Conservation (phyloP, 2,329 filamentous ascomycete species). For the Fusarium algeriense region DNA sequence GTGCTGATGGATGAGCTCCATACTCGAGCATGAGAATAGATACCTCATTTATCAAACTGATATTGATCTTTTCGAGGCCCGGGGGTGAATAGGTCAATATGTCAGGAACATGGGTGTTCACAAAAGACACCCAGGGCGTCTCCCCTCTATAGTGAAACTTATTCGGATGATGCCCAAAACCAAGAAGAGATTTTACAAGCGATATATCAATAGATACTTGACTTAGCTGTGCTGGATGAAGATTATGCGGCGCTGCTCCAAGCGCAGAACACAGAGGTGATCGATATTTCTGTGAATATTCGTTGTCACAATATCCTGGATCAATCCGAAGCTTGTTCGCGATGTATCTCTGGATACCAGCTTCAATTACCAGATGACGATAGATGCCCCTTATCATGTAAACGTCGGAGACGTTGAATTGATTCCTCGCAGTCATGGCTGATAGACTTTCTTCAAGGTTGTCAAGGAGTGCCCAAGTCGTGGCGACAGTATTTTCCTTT, state of each 20-base stretch:
- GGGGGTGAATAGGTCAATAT: not conserved
- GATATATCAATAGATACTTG: not conserved
- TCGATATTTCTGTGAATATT: not conserved
- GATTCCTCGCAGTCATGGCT: not conserved
- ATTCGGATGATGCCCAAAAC: not conserved
- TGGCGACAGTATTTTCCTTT: not conserved
- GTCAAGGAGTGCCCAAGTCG: not conserved
- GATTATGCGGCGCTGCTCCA: not conserved
- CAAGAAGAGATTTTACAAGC: slow-evolving; percentile 2
- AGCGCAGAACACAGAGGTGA: slow-evolving; percentile 3
- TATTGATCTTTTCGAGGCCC: too few relatives aligned
- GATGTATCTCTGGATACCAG: not conserved
- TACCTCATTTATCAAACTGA: not conserved
- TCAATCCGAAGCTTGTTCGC: not conserved
- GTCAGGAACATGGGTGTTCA: not conserved
- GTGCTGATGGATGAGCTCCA: not conserved
- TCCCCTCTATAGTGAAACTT: not conserved
- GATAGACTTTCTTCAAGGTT: not conserved
- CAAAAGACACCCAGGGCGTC: not conserved
- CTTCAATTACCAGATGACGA: slow-evolving; percentile 16
- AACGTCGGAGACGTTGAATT: not conserved
- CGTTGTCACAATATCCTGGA: not conserved
- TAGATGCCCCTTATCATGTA: not conserved
- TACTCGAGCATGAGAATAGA: not conserved
- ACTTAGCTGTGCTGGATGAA: not conserved